phyloP scores from a whole-genome alignment of 805 yeast genomes.

The Barnettozyma sp. region DNA sequence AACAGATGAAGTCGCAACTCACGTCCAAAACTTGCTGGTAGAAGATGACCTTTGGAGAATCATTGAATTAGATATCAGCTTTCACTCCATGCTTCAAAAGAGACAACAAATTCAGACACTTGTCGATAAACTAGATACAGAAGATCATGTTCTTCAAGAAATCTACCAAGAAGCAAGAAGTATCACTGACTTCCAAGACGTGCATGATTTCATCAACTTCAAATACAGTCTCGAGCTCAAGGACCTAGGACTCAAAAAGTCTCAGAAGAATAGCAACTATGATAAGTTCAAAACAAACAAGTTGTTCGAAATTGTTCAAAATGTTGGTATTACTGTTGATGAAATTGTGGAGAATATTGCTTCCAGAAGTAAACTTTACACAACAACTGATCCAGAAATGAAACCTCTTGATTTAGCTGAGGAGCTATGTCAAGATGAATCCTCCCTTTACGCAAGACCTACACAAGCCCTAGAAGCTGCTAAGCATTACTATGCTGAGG shows the following conservation, averaged over 20 bases:
- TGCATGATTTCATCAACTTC: conserved; percentile 77
- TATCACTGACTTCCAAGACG: conserved; percentile 79
- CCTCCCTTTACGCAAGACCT: conserved; percentile 46
- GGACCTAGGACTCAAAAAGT: conserved; percentile 26
- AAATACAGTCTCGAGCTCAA: conserved; percentile 42
- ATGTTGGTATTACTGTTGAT: conserved; percentile 71
- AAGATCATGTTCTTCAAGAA: conserved; percentile 53
- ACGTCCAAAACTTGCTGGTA: conserved; percentile 40
- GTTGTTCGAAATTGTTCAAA: conserved; percentile 56
- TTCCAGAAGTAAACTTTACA: conserved; percentile 59
- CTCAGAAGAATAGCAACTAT: conserved; percentile 45
- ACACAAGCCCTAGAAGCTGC: conserved; percentile 66
- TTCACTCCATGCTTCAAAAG: conserved; percentile 76
- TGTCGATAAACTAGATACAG: conserved; percentile 41
- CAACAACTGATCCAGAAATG: conserved; percentile 59
- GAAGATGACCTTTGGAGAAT: conserved; percentile 94
- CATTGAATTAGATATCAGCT: conserved; percentile 79
- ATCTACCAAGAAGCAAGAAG: conserved; percentile 49
- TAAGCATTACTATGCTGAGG: conserved; percentile 69
- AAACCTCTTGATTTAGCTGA: conserved; percentile 57
- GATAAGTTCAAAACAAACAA: conserved; percentile 63
- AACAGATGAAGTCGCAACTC: conserved; percentile 32
- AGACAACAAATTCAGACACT: conserved; percentile 54
- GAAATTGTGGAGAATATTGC: conserved; percentile 78
- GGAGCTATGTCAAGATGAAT: conserved; percentile 28